Percentiles rank a stretch among this genome's conserved stretches.
Evolutionary conservation across 202 grass and related monocot genomes (phyloP).

Genomic region (Panicum hallii): DNA sequence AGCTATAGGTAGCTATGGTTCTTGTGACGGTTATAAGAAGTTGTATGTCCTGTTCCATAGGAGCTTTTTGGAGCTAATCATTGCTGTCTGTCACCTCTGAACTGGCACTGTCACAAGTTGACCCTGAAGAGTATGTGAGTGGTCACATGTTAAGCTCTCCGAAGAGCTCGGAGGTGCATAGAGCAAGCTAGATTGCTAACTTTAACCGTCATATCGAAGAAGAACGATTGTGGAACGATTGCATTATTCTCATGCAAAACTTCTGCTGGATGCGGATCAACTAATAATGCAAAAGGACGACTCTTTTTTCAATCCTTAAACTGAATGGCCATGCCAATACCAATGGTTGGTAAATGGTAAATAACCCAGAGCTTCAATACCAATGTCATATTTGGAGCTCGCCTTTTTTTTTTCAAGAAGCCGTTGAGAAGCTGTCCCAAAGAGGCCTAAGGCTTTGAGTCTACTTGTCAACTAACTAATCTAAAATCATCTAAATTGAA

Average conservation of each 20-base stretch:
- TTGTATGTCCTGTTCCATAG: slow-evolving; percentile 19
- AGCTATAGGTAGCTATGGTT: not conserved
- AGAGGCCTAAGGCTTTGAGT: too few species aligned
- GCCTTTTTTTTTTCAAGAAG: too few species aligned
- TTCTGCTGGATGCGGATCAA: not conserved
- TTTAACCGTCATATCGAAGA: not conserved
- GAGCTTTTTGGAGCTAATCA: slow-evolving; percentile 12
- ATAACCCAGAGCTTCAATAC: too few species aligned
- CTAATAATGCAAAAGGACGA: not conserved
- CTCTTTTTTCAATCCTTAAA: too few species aligned
- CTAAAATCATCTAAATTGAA: too few species aligned
- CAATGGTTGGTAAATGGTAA: not conserved
- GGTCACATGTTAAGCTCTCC: not conserved
- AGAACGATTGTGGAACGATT: not conserved
- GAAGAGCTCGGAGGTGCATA: not conserved
- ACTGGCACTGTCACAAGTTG: not conserved
- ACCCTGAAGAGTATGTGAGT: not conserved
- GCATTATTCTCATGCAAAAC: not conserved
- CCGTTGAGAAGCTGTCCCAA: too few species aligned
- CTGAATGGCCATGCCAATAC: too few species aligned
- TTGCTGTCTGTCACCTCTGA: not conserved
- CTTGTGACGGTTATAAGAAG: slow-evolving; percentile 28
- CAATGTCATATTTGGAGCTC: too few species aligned
- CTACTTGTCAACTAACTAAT: too few species aligned
- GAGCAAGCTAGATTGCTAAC: not conserved